Evolutionary conservation across 2,329 filamentous ascomycete genomes (phyloP).

Genomic region (Monilinia laxa): DNA sequence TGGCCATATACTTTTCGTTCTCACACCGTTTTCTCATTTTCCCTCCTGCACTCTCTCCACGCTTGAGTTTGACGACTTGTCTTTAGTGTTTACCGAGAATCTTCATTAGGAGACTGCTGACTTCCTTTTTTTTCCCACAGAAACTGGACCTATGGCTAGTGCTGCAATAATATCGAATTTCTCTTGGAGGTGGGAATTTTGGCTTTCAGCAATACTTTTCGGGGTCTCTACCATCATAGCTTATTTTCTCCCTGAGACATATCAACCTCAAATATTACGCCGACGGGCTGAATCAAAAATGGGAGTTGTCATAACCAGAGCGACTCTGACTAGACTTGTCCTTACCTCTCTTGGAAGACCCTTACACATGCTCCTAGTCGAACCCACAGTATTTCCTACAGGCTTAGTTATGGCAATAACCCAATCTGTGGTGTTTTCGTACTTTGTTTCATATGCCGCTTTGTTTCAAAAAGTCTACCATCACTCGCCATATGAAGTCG

Average conservation of each 20-base stretch:
- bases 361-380: slow-evolving; percentile 26
- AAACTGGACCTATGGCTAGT: slow-evolving; percentile 23
- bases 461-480: slow-evolving; percentile 25
- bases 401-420: slow-evolving; percentile 22
- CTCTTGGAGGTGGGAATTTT: slow-evolving; percentile 27
- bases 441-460: slow-evolving; percentile 23
- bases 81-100: not conserved
- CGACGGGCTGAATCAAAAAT: slow-evolving; percentile 2
- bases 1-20: not conserved
- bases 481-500: slow-evolving; percentile 23
- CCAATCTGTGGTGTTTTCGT: slow-evolving; percentile 26
- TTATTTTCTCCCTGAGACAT: slow-evolving; percentile 28
- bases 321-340: slow-evolving; percentile 15
- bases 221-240: slow-evolving; percentile 3
- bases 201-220: slow-evolving; percentile 22
- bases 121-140: not conserved
- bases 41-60: too few relatives aligned
- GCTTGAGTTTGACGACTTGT: too few relatives aligned
- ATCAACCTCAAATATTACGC: slow-evolving; percentile 21
- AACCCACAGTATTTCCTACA: slow-evolving; percentile 24
- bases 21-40: not conserved
- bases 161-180: slow-evolving; percentile 16
- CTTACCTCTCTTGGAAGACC: slow-evolving; percentile 24
- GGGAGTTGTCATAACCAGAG: not conserved
- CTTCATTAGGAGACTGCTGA: not conserved